Evolutionary conservation across 2,329 filamentous ascomycete species (phyloP), one percentile per base, ranked within the genome.

Genomic region (Sarocladium kiliense): DNA sequence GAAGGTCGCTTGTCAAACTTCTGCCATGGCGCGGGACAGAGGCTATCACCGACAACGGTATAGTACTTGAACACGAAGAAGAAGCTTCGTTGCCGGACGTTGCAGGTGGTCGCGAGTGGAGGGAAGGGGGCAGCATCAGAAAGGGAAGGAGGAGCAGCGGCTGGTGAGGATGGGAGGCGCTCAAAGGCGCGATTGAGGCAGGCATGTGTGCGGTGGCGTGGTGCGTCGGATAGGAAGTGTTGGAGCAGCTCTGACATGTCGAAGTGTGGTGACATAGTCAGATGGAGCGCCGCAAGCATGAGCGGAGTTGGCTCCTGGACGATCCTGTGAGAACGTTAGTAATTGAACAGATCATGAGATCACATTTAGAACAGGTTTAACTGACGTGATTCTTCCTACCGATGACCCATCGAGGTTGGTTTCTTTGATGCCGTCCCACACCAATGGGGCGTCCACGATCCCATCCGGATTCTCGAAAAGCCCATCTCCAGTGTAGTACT

Each of bases 1-100:
- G 67, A 61, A 0, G 73, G 66, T n/a, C 71, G 66, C 42, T 71
- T 74, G 59, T 85, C 81, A 36, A 77, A 77, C 19, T 73, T 69
- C 62, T 86, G 84, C 82, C 82, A 86, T 5, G 78, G 72, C 61
- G 82, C 79, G 0, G 84, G 82, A 30, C 74, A 71, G 39, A 82
- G 76, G 3, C 75, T 77, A 3, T 79, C 73, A 1, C 76, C 78
- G 12, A 86, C 76, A 6, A 85, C 73, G 4, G 82, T 86, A 62
- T 84, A 85, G 63, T 85, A 86, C 60, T 86, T 84, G 64, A 86
- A 85, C 41, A 76, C 79, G 63, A 86, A 85, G 59, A 84, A 77
- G 64, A 85, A 84, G 7, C 77, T 79, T 6, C 78, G 72, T 60
- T 81, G 81, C 12, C 76, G 77, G 7, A 78, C 68, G 3, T 68